phyloP scores from a whole-genome alignment of 148 eudicot species.

The Silene latifolia region DNA sequence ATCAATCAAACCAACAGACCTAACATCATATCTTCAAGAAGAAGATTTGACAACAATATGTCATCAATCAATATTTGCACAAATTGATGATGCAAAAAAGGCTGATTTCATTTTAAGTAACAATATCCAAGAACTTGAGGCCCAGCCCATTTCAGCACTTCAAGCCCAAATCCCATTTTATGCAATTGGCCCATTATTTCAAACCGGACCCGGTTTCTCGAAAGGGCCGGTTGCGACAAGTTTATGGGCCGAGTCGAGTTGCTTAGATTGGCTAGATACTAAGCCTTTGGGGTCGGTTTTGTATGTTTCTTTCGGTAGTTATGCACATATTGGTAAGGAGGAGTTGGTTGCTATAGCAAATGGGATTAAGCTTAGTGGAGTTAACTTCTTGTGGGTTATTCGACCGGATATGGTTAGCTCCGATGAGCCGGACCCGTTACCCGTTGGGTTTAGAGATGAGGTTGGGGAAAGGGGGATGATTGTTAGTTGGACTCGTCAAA shows the following conservation, averaged over 20 bases:
- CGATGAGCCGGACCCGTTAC: slow-evolving; percentile 22
- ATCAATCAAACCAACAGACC: slow-evolving; percentile 46
- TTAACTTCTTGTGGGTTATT: slow-evolving; percentile 61
- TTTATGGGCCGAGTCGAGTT: slow-evolving; percentile 64
- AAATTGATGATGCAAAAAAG: slow-evolving; percentile 23
- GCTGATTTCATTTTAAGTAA: slow-evolving; percentile 31
- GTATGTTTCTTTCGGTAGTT: slow-evolving; percentile 69
- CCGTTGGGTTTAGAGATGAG: slow-evolving; percentile 19
- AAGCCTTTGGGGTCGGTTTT: slow-evolving; percentile 53
- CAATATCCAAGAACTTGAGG: slow-evolving; percentile 30
- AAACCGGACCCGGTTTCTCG: slow-evolving; percentile 32
- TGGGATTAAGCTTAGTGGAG: slow-evolving; percentile 45
- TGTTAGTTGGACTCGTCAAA: slow-evolving; percentile 23
- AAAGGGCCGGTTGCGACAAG: slow-evolving; percentile 52
- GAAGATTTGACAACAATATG: slow-evolving; percentile 27
- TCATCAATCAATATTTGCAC: slow-evolving; percentile 37
- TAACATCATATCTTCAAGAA: slow-evolving; percentile 54
- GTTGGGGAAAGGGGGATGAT: slow-evolving; percentile 23
- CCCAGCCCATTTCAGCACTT: slow-evolving; percentile 24
- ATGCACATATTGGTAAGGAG: slow-evolving; percentile 41
- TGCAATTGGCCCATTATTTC: slow-evolving; percentile 54
- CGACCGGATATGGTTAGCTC: slow-evolving; percentile 38
- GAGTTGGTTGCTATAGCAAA: slow-evolving; percentile 46
- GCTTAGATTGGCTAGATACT: slow-evolving; percentile 53
- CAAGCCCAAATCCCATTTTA: slow-evolving; percentile 28